phyloP scores from a whole-genome alignment of 2,329 filamentous ascomycete genomes.

The Sclerotinia subarctica region DNA sequence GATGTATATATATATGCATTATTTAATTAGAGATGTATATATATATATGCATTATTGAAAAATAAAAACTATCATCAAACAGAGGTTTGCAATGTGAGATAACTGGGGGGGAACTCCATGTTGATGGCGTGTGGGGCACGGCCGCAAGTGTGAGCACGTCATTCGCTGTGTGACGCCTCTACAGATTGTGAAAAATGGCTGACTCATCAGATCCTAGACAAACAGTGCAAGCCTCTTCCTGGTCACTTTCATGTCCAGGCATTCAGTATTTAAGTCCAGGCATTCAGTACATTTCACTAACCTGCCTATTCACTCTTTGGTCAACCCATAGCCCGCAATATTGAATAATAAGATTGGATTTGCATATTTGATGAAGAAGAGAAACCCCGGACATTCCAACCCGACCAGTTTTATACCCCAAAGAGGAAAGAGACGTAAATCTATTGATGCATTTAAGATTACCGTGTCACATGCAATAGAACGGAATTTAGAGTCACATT shows the following conservation, averaged over 20 bases:
- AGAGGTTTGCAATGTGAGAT: too few species aligned
- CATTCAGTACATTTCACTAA: too few species aligned
- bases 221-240: not conserved
- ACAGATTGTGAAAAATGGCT: not conserved
- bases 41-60: too few species aligned
- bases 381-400: too few species aligned
- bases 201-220: not conserved
- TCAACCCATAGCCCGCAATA: not conserved
- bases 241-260: not conserved
- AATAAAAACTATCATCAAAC: too few species aligned
- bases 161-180: not conserved
- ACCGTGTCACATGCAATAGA: not conserved
- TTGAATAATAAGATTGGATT: too few species aligned
- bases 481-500: not conserved
- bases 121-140: not conserved
- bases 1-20: too few species aligned
- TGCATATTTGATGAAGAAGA: not conserved
- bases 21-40: too few species aligned
- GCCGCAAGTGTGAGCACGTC: not conserved
- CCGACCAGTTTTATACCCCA: too few species aligned
- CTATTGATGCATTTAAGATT: too few species aligned
- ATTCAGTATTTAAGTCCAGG: too few species aligned
- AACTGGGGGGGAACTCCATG: not conserved
- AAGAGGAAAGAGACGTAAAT: too few species aligned
- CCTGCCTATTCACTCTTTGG: not conserved